Evolutionary conservation across 2,329 filamentous ascomycete genomes (phyloP).

Genomic region (Trichoderma koningii): DNA sequence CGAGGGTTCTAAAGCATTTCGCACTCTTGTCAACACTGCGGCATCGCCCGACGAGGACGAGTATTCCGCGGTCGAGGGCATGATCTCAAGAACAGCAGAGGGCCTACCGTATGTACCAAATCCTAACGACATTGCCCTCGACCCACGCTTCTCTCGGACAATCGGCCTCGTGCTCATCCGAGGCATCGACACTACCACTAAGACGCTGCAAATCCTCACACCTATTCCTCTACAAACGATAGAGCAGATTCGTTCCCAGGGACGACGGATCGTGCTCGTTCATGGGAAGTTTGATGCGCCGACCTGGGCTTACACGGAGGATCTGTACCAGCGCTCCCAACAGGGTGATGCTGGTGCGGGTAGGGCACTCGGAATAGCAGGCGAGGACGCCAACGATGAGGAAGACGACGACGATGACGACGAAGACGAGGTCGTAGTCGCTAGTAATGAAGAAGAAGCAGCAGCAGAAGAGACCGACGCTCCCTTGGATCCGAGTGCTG

Average conservation of each 20-base stretch:
- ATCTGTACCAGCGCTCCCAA: constrained; percentile 49
- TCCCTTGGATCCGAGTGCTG: constrained; percentile 7
- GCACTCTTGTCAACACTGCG: constrained; percentile 34
- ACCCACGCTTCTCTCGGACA: constrained; percentile 60
- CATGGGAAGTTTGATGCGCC: constrained; percentile 69
- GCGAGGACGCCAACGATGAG: constrained; percentile 43
- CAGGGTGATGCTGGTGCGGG: constrained; percentile 37
- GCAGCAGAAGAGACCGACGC: neutral
- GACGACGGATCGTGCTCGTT: constrained; percentile 61
- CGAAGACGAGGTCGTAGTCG: constrained; percentile 21
- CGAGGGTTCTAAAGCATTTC: constrained; percentile 55
- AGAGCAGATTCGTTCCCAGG: constrained; percentile 43
- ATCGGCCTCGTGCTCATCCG: constrained; percentile 70
- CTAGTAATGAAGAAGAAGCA: neutral
- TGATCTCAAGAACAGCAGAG: constrained; percentile 44
- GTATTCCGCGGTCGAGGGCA: neutral
- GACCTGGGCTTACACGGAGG: constrained; percentile 70
- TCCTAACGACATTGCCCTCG: constrained; percentile 54
- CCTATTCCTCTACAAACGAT: constrained; percentile 53
- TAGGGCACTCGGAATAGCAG: constrained; percentile 36
- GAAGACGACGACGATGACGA: constrained; percentile 31
- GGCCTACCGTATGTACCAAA: constrained; percentile 65
- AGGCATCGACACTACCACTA: constrained; percentile 60
- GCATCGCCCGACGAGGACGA: constrained; percentile 25
- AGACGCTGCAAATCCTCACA: constrained; percentile 65